Conservation (phyloP, 192 early-diverging fungal genomes). For the Umbelopsis ramanniana region DNA sequence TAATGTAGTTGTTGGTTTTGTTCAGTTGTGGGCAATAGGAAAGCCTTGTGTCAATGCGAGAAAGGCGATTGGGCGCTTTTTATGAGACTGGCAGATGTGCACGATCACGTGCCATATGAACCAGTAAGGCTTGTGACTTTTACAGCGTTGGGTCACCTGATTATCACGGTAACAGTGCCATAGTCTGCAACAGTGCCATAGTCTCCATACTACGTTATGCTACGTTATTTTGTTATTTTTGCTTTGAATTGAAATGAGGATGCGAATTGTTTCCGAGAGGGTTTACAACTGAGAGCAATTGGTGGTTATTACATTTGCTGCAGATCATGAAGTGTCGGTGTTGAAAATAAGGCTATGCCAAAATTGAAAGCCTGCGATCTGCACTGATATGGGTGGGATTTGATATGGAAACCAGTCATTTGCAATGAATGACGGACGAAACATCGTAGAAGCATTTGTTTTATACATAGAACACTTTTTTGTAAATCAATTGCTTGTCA, state of each 20-base stretch:
- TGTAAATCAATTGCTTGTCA: slow-evolving; percentile 2
- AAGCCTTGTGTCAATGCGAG: slow-evolving; percentile 15
- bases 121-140: not conserved
- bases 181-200: too few species aligned
- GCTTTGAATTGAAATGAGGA: not conserved
- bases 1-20: not conserved
- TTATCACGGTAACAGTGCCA: too few species aligned
- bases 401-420: slow-evolving; percentile 7
- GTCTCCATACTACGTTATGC: too few species aligned
- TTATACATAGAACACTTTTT: not conserved
- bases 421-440: too few species aligned
- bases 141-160: too few species aligned
- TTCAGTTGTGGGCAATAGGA: not conserved
- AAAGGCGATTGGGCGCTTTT: slow-evolving; percentile 7
- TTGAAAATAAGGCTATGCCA: not conserved
- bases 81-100: not conserved
- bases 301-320: not conserved
- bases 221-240: not conserved
- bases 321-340: not conserved
- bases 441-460: not conserved
- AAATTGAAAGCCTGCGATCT: not conserved
- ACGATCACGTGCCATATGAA: not conserved
- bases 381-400: not conserved
- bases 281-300: not conserved
- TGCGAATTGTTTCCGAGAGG: not conserved